Evolutionary conservation across 164 flowering plant genomes (phyloP), one percentile per base, ranked within the genome.

Genomic region (Umbellularia californica): DNA sequence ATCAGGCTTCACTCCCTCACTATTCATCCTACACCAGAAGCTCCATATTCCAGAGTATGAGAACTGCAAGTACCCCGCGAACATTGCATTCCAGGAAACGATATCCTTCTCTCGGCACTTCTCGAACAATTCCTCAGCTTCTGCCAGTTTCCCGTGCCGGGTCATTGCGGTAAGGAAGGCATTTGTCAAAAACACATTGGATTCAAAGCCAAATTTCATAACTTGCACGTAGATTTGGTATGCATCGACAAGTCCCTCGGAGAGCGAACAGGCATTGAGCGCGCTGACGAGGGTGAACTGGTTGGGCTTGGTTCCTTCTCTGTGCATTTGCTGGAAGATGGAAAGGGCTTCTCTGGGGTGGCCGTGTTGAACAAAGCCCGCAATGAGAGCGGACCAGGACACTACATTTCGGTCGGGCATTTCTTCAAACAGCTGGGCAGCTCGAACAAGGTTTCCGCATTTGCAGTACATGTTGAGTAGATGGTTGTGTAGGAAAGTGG

Each of bases 1-100:
- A 82, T 93, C 95, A 27, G 93, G 90, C 80, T 76, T 80, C 35
- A 89, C 83, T 0, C 88, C 91, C 30, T 83, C 87, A 14, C 33
- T 50, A 35, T 72, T 87, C 96, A 93, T 87, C 30, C 86, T 80
- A 70, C 71, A 79, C 93, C 94, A 93, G 27, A 93, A 85, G 2
- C 73, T 35, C 3, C 92, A 90, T 2, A 87, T 65, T 28, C 82
- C 73, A 0, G 74, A 50, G 65, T 75, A 85, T 17, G 77, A 81
- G 41, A 75, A 77, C 76, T 88, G 86, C 88, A 88, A 76, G 74
- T 82, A 88, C 24, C 95, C 98, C 1, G 85, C 87, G 67, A 93
- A 78, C 83, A 93, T 82, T 0, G 92, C 85, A 79, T 93, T 93
- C 97, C 96, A 90, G 4, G 94, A 82, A 64, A 93, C 92, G 30